Evolutionary conservation across 78 protist genomes (phyloP).

Genomic region (Ministeria vibrans): DNA sequence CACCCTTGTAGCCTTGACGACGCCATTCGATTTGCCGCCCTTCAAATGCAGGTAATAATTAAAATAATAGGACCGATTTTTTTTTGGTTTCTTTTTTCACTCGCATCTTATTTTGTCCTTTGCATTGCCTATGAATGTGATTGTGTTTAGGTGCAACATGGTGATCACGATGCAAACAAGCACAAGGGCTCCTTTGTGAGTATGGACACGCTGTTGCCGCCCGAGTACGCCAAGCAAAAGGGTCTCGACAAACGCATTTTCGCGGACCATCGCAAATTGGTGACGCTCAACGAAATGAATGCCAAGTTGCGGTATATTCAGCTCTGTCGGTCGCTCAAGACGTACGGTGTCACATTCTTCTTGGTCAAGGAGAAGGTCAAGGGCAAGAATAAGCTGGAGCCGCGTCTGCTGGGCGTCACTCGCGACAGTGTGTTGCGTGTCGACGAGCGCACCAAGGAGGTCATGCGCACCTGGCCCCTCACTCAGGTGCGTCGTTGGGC

Average conservation of each 20-base stretch:
- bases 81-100: neutral
- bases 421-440: conserved; percentile 64
- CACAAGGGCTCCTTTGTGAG: neutral
- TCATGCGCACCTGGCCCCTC: conserved; percentile 53
- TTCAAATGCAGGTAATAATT: conserved; percentile 57
- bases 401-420: conserved; percentile 63
- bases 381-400: conserved; percentile 28
- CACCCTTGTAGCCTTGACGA: conserved; percentile 70
- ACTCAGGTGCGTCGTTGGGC: conserved; percentile 74
- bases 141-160: conserved; percentile 14
- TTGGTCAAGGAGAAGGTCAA: conserved; percentile 29
- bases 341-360: conserved; percentile 82
- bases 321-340: conserved; percentile 68
- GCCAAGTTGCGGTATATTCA: conserved; percentile 72
- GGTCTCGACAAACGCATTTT: conserved; percentile 49
- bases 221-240: conserved; percentile 41
- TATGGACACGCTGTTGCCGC: conserved; percentile 29
- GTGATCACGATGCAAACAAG: conserved; percentile 53
- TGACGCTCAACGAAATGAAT: conserved; percentile 55
- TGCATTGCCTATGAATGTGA: neutral
- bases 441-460: conserved; percentile 58
- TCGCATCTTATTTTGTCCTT: neutral
- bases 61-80: neutral
- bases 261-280: conserved; percentile 59
- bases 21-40: conserved; percentile 62